These are phyloP conservation scores for Xylaria polymorpha DNA, from an alignment of 2,329 filamentous ascomycete genomes.

Conservation along the genomic window DNA sequence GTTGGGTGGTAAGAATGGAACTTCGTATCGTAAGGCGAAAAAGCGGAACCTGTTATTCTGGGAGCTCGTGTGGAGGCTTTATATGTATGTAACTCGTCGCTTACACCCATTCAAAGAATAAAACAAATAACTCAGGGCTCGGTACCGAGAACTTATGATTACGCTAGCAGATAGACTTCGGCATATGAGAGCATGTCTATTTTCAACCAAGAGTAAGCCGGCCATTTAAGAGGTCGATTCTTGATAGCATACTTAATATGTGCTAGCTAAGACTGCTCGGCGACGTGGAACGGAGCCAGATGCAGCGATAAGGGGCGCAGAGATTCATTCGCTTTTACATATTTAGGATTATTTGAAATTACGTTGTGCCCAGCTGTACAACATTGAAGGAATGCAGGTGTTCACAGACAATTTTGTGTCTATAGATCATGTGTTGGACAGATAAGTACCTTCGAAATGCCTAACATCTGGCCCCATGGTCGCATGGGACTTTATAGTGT, in stretches of 20 bases:
- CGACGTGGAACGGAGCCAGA: conserved; percentile 7
- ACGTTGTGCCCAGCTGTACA: neutral
- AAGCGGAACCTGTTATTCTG: conserved; percentile 22
- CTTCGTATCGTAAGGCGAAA: conserved; percentile 7
- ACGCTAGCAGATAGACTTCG: neutral
- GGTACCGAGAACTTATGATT: conserved; percentile 42
- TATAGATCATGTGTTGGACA: conserved; percentile 4
- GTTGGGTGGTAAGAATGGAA: conserved; percentile 19
- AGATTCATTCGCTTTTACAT: conserved; percentile 2
- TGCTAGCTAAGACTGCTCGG: neutral
- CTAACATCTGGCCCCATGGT: conserved; percentile 29
- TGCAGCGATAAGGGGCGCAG: conserved; percentile 15
- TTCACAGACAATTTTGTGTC: neutral
- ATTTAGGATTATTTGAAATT: conserved; percentile 7
- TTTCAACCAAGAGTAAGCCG: conserved; percentile 21
- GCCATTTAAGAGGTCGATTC: conserved; percentile 5
- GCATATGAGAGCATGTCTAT: conserved; percentile 18
- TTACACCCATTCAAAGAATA: conserved; percentile 33
- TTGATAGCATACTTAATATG: neutral
- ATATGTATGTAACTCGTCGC: neutral
- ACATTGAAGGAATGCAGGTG: neutral
- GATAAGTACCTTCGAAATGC: neutral
- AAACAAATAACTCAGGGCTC: conserved; percentile 48
- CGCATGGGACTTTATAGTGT: conserved; percentile 15
- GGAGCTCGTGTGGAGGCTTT: conserved; percentile 13